These are phyloP conservation scores for Fragosphaeria purpurea DNA, from an alignment of 2,329 filamentous ascomycete species.

Conservation along the genomic window DNA sequence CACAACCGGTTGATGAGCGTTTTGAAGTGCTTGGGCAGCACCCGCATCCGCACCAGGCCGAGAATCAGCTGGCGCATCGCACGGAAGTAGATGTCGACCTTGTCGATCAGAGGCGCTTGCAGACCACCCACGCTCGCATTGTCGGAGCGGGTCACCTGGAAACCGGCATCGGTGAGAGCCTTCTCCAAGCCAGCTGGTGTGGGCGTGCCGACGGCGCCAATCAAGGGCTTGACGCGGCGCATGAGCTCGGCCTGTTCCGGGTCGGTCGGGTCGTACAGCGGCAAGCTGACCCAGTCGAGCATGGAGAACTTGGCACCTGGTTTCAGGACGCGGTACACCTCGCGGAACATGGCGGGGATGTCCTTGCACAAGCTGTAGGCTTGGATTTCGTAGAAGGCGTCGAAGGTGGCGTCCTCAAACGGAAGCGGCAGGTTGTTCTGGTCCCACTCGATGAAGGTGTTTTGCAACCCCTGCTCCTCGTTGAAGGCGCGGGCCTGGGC, in stretches of 20 bases:
- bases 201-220: conserved; percentile 44
- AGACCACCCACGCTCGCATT: conserved; percentile 41
- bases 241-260: conserved; percentile 39
- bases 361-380: conserved; percentile 44
- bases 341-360: conserved; percentile 33
- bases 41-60: conserved; percentile 34
- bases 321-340: conserved; percentile 38
- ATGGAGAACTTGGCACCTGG: conserved; percentile 40
- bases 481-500: conserved; percentile 36
- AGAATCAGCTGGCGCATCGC: conserved; percentile 38
- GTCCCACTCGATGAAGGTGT: conserved; percentile 39
- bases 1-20: conserved; percentile 42
- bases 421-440: conserved; percentile 42
- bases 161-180: conserved; percentile 36
- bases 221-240: conserved; percentile 44
- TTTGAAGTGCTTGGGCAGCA: conserved; percentile 41
- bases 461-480: conserved; percentile 30
- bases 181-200: conserved; percentile 36
- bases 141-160: conserved; percentile 35
- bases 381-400: conserved; percentile 48
- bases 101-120: conserved; percentile 43
- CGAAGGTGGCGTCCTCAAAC: conserved; percentile 37
- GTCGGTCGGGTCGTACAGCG: conserved; percentile 36
- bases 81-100: conserved; percentile 44
- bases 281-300: conserved; percentile 43